Conservation (phyloP, 805 yeast species). For the Lachancea lanzarotensis region DNA sequence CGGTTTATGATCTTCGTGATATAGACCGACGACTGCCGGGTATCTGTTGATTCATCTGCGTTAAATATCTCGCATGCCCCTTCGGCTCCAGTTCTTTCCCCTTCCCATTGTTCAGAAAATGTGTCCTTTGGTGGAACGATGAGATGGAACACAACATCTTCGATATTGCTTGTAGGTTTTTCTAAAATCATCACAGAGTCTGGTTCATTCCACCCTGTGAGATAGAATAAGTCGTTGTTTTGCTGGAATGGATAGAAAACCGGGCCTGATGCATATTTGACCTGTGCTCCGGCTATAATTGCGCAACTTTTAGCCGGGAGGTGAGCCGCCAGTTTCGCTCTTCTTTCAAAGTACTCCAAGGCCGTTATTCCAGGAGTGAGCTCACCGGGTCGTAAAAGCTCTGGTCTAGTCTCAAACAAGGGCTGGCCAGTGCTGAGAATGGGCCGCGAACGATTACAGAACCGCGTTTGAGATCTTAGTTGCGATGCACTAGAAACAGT, state of each 20-base stretch:
- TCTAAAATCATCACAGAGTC: slow-evolving; percentile 65
- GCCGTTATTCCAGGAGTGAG: slow-evolving; percentile 86
- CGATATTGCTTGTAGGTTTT: slow-evolving; percentile 47
- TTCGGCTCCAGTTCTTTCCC: slow-evolving; percentile 77
- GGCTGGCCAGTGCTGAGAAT: slow-evolving; percentile 72
- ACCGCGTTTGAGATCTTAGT: not conserved
- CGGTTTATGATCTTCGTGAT: slow-evolving; percentile 43
- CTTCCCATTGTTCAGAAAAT: slow-evolving; percentile 88
- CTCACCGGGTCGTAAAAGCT: slow-evolving; percentile 65
- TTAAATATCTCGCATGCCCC: slow-evolving; percentile 82
- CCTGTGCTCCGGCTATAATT: slow-evolving; percentile 62
- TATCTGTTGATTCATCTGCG: slow-evolving; percentile 66
- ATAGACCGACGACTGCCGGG: slow-evolving; percentile 38
- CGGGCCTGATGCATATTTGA: slow-evolving; percentile 80
- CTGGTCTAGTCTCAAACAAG: slow-evolving; percentile 75
- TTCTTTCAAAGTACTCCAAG: slow-evolving; percentile 68
- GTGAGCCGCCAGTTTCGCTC: slow-evolving; percentile 49
- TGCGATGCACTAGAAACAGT: not conserved
- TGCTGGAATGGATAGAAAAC: slow-evolving; percentile 93
- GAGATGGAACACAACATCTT: slow-evolving; percentile 61
- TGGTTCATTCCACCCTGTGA: slow-evolving; percentile 93
- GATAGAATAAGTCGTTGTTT: slow-evolving; percentile 76
- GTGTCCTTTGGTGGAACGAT: slow-evolving; percentile 80
- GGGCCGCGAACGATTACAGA: slow-evolving; percentile 3
- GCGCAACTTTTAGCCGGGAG: slow-evolving; percentile 64